Percentiles rank a stretch among this genome's conserved stretches.
These are phyloP conservation scores for Isoetes taiwanensis DNA, from an alignment of 75 land plant species.

Conservation along the genomic window DNA sequence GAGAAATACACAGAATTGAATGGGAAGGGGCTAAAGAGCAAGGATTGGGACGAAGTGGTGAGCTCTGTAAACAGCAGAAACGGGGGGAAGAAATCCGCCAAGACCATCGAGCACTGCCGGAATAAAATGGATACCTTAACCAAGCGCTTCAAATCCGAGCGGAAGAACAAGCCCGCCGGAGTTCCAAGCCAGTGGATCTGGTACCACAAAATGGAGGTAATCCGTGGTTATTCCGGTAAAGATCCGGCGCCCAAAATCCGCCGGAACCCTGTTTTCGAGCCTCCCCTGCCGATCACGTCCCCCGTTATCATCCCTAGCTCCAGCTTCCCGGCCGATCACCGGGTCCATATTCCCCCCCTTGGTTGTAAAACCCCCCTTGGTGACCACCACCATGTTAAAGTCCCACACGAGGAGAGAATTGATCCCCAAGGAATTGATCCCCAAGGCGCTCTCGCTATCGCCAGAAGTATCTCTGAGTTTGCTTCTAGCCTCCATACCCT, in stretches of 20 bases:
- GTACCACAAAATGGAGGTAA: background rate
- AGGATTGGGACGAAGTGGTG: conserved; percentile 11
- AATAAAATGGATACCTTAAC: conserved; percentile 7
- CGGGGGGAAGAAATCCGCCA: conserved; percentile 2
- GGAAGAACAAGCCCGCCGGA: conserved; percentile 1
- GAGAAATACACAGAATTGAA: conserved; percentile 3
- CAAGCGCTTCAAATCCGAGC: conserved; percentile 4
- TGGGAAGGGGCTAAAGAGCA: background rate
- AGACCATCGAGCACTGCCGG: conserved; percentile 9
- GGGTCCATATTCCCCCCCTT: background rate
- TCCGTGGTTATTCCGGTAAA: background rate
- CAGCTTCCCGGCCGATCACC: background rate
- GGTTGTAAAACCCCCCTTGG: background rate
- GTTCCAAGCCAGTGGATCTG: background rate
- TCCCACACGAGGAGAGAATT: background rate
- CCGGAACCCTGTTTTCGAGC: no score
- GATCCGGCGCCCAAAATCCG: no score
- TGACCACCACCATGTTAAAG: background rate
- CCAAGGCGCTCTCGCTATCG: background rate
- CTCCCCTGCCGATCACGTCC: no score
- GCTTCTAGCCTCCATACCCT: background rate
- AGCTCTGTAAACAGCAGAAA: conserved; percentile 5
- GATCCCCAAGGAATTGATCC: no score
- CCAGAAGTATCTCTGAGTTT: background rate
- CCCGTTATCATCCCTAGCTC: background rate